Percentiles rank a stretch among this genome's conserved stretches.
Conservation (phyloP, 495 filamentous ascomycete genomes). For the Lepraria neglecta region DNA sequence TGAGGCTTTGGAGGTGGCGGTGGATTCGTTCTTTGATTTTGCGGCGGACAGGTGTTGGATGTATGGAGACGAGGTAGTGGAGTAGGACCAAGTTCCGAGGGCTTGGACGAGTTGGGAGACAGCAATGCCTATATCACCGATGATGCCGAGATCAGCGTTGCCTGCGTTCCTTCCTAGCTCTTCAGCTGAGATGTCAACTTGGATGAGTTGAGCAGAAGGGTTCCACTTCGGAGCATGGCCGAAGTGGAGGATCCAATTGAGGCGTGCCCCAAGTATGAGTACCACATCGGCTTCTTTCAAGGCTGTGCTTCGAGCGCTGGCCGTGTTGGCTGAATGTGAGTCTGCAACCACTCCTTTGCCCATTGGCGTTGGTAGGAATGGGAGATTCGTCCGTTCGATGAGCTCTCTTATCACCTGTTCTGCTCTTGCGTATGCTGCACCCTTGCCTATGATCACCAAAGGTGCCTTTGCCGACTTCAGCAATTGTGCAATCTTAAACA, state of each 20-base stretch:
- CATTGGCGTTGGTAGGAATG: slow-evolving; percentile 60
- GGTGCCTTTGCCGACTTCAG: slow-evolving; percentile 48
- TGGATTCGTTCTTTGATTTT: slow-evolving; percentile 46
- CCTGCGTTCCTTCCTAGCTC: slow-evolving; percentile 48
- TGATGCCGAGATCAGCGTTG: slow-evolving; percentile 43
- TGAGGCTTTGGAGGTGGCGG: slow-evolving; percentile 35
- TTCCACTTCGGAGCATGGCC: slow-evolving; percentile 55
- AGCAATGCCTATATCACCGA: slow-evolving; percentile 50
- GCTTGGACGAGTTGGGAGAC: slow-evolving; percentile 41
- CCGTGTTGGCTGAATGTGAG: slow-evolving; percentile 48
- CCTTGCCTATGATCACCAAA: slow-evolving; percentile 56
- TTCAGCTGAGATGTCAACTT: slow-evolving; percentile 54
- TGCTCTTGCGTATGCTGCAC: slow-evolving; percentile 53
- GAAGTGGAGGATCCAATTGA: slow-evolving; percentile 63
- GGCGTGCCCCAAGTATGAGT: slow-evolving; percentile 51
- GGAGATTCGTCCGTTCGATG: slow-evolving; percentile 47
- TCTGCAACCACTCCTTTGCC: slow-evolving; percentile 58
- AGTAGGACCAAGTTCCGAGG: slow-evolving; percentile 43
- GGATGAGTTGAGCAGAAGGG: slow-evolving; percentile 47
- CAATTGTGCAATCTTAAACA: slow-evolving; percentile 43
- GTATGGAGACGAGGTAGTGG: slow-evolving; percentile 33
- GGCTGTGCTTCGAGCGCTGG: slow-evolving; percentile 53
- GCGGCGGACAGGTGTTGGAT: slow-evolving; percentile 33
- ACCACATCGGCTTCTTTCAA: slow-evolving; percentile 54
- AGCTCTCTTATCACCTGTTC: slow-evolving; percentile 44